Evolutionary conservation across 75 land plant species (phyloP), one percentile per base, ranked within the genome.

Genomic region (Sequoia sempervirens): DNA sequence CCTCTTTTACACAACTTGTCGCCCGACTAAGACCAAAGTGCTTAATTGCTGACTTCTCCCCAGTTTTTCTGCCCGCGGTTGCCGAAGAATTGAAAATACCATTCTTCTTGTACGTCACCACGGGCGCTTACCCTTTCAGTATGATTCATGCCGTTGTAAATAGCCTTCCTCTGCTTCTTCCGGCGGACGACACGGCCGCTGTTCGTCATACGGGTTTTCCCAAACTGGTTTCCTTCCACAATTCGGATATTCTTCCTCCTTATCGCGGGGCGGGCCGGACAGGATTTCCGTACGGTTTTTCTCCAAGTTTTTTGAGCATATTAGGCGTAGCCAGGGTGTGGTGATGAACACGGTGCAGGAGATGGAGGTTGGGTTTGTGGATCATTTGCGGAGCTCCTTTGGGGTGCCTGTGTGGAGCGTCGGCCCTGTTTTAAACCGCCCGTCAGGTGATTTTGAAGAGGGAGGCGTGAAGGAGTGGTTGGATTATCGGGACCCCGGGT

Each of bases 321-420:
- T 69, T 69, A 10, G 34, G 28, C n/a, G 32, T 10, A 28, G 73
- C 73, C 28, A 32, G n/a, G 75, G 78, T 58, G 18, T 85, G 10
- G 46, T 87, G 17, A 43, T 82, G 20, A 88, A 88, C 74, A 64
- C 87, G 0, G 78, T 66, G 43, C 28, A 85, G 2, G 89, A 82
- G 20, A 54, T 88, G 70, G 89, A 88, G 87, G 66, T 50, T 1
- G 54, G 20, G 17, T 81, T 64, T 36, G 14, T 88, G 20, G 75
- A 88, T 3, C 45, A 45, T 53, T 14, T 45, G 8, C 26, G 14
- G 20, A 13, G 9, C 15, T 45, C 58, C 1, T 18, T 8, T 76
- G 85, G 84, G 14, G 72, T 46, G 10, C 11, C 50, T 10, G 50
- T 46, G 1, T 46, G 50, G 50, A 46, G 50, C 50, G 0, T 46